Conservation (phyloP, 495 filamentous ascomycete species). For the Aspergillus nidulans region DNA sequence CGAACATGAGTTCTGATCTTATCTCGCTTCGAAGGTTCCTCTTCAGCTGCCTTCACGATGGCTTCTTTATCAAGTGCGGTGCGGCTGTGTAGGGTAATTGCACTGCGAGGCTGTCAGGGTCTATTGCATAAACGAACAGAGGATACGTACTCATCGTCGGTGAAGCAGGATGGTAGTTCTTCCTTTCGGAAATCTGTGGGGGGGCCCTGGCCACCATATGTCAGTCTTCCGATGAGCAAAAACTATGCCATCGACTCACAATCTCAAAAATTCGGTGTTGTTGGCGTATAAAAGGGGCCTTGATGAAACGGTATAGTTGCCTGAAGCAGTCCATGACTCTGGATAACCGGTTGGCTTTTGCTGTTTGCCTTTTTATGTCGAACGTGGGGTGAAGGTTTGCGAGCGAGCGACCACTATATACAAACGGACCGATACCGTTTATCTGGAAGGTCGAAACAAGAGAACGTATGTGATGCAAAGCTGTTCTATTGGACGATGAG, state of each 20-base stretch:
- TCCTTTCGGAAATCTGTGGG: constrained; percentile 47
- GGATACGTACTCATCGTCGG: constrained; percentile 42
- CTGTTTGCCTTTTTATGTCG: background rate
- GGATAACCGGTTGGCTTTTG: background rate
- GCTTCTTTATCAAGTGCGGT: constrained; percentile 31
- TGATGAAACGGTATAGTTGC: constrained; percentile 35
- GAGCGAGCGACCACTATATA: constrained; percentile 9
- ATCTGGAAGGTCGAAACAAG: constrained; percentile 13
- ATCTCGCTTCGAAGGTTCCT: constrained; percentile 26
- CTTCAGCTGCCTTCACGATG: constrained; percentile 23
- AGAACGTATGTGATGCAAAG: constrained; percentile 8
- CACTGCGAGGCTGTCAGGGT: constrained; percentile 33
- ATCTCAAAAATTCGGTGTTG: constrained; percentile 34
- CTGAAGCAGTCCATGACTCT: constrained; percentile 38
- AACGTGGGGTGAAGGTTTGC: background rate
- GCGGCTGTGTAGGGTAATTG: constrained; percentile 36
- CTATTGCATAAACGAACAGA: constrained; percentile 15
- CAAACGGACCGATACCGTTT: constrained; percentile 10
- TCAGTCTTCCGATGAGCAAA: background rate
- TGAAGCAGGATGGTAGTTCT: constrained; percentile 37
- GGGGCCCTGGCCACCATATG: constrained; percentile 27
- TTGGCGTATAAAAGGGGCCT: constrained; percentile 31
- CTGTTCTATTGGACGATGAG: constrained; percentile 7
- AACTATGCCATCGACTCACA: constrained; percentile 21
- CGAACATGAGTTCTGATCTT: constrained; percentile 33